These are phyloP conservation scores for Pueraria montana DNA, from an alignment of 306 rosid species.

Conservation along the genomic window DNA sequence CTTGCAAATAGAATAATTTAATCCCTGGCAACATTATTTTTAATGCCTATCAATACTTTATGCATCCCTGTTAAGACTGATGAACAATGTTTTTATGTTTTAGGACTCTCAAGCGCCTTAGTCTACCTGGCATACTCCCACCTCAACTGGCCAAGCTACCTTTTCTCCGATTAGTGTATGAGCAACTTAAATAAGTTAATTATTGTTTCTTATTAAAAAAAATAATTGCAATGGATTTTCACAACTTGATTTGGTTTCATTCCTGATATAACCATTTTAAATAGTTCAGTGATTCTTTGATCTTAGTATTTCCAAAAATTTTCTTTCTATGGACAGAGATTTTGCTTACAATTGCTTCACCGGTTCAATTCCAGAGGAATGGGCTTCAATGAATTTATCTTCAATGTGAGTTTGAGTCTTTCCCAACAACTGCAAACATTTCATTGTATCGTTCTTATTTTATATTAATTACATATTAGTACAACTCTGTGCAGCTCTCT, in stretches of 20 bases:
- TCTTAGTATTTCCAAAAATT: background rate
- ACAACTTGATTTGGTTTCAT: background rate
- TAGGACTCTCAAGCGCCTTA: conserved; percentile 53
- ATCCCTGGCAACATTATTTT: background rate
- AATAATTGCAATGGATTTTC: conserved; percentile 3
- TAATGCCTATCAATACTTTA: conserved; percentile 9
- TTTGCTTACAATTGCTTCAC: conserved; percentile 71
- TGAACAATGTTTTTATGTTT: conserved; percentile 24
- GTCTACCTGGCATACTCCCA: conserved; percentile 52
- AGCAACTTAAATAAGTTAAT: conserved; percentile 32
- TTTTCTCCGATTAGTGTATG: conserved; percentile 51
- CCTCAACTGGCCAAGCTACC: conserved; percentile 51
- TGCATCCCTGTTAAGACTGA: conserved; percentile 20
- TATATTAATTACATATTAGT: conserved; percentile 35
- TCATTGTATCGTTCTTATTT: conserved; percentile 31
- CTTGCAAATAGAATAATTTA: background rate
- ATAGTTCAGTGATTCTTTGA: conserved; percentile 20
- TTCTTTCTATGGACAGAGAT: conserved; percentile 57
- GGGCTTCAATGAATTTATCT: conserved; percentile 67
- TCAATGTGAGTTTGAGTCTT: conserved; percentile 57
- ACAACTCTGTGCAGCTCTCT: conserved; percentile 66
- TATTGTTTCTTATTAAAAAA: conserved; percentile 19
- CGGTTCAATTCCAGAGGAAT: conserved; percentile 76
- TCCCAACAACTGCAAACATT: conserved; percentile 8
- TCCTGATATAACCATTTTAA: conserved; percentile 1